phyloP scores from a whole-genome alignment of 805 yeast genomes.

The Yamadazyma nakazawae region DNA sequence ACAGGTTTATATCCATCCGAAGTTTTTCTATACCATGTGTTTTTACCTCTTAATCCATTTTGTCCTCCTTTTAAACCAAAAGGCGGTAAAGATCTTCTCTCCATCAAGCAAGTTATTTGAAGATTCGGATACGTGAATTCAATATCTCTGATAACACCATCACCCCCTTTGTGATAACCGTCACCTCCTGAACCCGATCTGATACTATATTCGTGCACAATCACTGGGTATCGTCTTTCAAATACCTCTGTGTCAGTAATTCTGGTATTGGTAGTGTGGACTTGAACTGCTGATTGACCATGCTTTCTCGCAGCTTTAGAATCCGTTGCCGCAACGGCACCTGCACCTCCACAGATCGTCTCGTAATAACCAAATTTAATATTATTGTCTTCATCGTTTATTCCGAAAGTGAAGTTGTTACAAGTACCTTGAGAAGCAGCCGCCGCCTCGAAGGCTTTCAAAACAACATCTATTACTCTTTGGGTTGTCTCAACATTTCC shows the following conservation, averaged over 20 bases:
- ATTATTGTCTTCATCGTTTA: constrained; percentile 51
- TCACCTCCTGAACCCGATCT: constrained; percentile 76
- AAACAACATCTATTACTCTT: constrained; percentile 82
- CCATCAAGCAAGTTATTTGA: constrained; percentile 78
- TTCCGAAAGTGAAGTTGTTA: constrained; percentile 90
- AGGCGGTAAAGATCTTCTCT: constrained; percentile 81
- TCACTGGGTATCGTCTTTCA: constrained; percentile 84
- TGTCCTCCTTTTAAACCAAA: constrained; percentile 84
- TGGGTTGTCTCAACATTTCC: constrained; percentile 96
- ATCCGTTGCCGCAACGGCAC: constrained; percentile 84
- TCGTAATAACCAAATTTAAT: constrained; percentile 88
- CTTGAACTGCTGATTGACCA: constrained; percentile 87
- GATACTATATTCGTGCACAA: constrained; percentile 67
- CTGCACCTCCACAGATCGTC: constrained; percentile 94
- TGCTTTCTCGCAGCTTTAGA: not conserved
- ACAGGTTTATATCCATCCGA: constrained; percentile 20
- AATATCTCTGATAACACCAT: constrained; percentile 82
- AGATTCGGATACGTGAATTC: constrained; percentile 53
- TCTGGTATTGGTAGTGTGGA: constrained; percentile 91
- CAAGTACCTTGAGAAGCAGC: constrained; percentile 97
- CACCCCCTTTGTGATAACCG: constrained; percentile 74
- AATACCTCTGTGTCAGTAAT: constrained; percentile 89
- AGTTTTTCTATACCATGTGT: constrained; percentile 29
- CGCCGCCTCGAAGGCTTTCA: constrained; percentile 82
- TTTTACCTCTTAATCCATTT: constrained; percentile 66